Evolutionary conservation across 495 filamentous ascomycete genomes (phyloP), one percentile per base, ranked within the genome.

Genomic region (Friedmanniomyces simplex): DNA sequence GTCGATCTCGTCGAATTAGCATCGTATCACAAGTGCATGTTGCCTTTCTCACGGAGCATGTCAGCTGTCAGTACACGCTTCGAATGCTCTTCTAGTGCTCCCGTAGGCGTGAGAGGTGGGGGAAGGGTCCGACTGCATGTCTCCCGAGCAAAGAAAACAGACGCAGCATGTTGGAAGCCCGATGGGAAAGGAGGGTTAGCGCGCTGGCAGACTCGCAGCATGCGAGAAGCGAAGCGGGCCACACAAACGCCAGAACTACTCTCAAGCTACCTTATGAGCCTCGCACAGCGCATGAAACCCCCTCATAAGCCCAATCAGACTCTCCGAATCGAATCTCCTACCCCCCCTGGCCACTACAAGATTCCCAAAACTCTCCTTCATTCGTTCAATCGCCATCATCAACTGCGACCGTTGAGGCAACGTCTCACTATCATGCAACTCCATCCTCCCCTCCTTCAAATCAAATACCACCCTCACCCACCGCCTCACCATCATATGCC

Each of bases 381-480:
- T 13, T 1, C 28, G n/a, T 2, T 16, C 36, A 16, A 58, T 28
- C 2, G 36, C 14, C 13, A n/a, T 11, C 13, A 45, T 42, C 28
- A 46, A 5, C 10, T 30, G 37, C 10, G 48, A 36, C 51, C 49
- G 50, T 14, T 34, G 48, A 10, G 49, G 24, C 21, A 5, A 11
- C 1, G 20, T 14, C 1, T 5, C 48, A 12, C 13, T 32, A 6
- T 34, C 48, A 5, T 53, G 47, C 14, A 58, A 1, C 22, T 52
- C 13, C 16, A 58, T 30, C n/a, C 4, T 46, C 12, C 48, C 56
- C 8, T 52, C 50, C 26, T 48, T 52, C 2, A 58, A 32, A 53
- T 58, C 56, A 18, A 58, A 30, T 20, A 52, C 37, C 5, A 58
- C 26, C 39, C 10, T 53, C 8, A 52, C 39, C 56, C 56, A 58